Base-by-base conservation (phyloP, 2,329 filamentous ascomycete genomes). In the Lasiodiplodia hormozganensis region DNA sequence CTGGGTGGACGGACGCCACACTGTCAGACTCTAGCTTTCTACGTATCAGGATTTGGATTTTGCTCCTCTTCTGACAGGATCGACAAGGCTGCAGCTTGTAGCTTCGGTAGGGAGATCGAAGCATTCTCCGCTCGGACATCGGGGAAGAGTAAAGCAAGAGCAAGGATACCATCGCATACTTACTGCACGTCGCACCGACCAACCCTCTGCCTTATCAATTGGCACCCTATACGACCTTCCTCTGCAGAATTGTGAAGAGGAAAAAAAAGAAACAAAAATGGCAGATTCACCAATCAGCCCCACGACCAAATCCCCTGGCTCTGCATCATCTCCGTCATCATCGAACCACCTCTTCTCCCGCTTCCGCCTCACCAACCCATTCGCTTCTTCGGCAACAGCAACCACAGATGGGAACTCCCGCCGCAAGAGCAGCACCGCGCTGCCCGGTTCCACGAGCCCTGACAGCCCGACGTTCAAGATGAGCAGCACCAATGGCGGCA, bases 391-490 rank as follows among this genome's bases (percentile, higher is more conserved):
- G 23, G 28, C 8, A 18, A 25, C 36, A 0, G 40, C 58, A 11
- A 62, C 40, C 40, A 18, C 5, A 8, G 58, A 62, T 25, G 21
- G 31, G 23, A 49, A 62, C 16, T 49, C 58, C 7, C 38, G 58
- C 23, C 40, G 58, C 21, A 62, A 51, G 40, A 62, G 58, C 58
- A 62, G 58, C 58, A 62, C 58, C 14, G n/a, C 4, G 25, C 8
- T 62, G 58, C 58, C 31, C 21, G 23, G n/a, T 21, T 3, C 25
- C 16, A 49, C 25, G 21, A 31, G 40, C 8, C 14, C 7, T 25
- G 8, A 18, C 40, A 11, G n/a, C 14, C 58, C 58, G 25, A 25
- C 25, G 8, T 62, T 62, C 40, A 36, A 23, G 40, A 49, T 62
- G 58, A 62, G 14, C 40, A 18, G 54, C 31, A 3, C 11, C 51